phyloP scores from a whole-genome alignment of 352 stramenopile species.

The Chrysophaeum taylorii region DNA sequence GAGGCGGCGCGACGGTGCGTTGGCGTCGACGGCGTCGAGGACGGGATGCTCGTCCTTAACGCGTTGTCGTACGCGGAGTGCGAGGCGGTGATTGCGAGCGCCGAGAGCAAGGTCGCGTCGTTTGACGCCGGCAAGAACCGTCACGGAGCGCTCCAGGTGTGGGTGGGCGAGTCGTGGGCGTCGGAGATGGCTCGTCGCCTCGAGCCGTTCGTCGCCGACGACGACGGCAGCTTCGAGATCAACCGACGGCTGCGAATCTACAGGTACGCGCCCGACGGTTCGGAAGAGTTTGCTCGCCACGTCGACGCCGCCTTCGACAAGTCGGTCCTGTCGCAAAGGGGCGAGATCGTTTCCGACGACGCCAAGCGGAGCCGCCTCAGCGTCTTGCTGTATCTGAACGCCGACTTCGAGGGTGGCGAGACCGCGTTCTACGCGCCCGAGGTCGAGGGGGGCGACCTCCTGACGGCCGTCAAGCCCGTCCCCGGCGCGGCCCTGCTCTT shows the following conservation, averaged over 20 bases:
- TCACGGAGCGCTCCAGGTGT: slow-evolving; percentile 42
- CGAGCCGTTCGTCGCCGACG: neutral
- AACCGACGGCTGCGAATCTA: slow-evolving; percentile 49
- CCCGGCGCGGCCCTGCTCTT: slow-evolving; percentile 44
- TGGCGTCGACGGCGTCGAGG: neutral
- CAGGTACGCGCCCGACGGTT: slow-evolving; percentile 35
- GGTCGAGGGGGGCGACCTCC: slow-evolving; percentile 19
- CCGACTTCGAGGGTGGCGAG: slow-evolving; percentile 47
- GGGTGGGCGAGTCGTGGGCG: slow-evolving; percentile 29
- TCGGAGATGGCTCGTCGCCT: slow-evolving; percentile 12
- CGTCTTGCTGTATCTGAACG: slow-evolving; percentile 49
- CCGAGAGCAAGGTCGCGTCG: slow-evolving; percentile 35
- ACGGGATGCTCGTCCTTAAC: slow-evolving; percentile 40
- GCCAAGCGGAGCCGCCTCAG: slow-evolving; percentile 41
- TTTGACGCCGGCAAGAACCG: slow-evolving; percentile 49
- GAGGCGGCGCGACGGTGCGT: no score
- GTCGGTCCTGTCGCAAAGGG: slow-evolving; percentile 32
- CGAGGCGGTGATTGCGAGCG: slow-evolving; percentile 38
- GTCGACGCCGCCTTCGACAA: slow-evolving; percentile 48
- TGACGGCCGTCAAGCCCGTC: slow-evolving; percentile 39
- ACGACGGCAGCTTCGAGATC: slow-evolving; percentile 16
- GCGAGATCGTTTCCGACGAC: slow-evolving; percentile 22
- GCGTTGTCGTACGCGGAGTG: slow-evolving; percentile 35
- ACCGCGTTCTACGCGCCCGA: slow-evolving; percentile 43
- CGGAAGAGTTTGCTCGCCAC: slow-evolving; percentile 45